These are phyloP conservation scores for Clavispora vitiphila DNA, from an alignment of 805 yeast genomes.

Conservation along the genomic window DNA sequence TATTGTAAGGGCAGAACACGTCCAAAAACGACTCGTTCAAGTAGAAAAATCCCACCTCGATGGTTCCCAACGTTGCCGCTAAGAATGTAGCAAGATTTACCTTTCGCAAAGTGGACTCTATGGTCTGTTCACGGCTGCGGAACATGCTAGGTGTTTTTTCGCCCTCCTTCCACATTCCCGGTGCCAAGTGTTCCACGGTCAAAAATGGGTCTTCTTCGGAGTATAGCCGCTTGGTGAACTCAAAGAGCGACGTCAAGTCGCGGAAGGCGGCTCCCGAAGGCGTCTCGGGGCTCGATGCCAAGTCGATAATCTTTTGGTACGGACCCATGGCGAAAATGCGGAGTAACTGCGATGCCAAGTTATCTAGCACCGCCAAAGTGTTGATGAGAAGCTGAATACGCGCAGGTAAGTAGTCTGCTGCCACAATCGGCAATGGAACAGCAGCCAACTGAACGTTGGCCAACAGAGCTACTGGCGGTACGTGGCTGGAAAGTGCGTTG, in stretches of 20 bases:
- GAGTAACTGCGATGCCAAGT: conserved; percentile 74
- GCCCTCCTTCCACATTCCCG: conserved; percentile 67
- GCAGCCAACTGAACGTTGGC: conserved; percentile 53
- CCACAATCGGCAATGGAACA: conserved; percentile 52
- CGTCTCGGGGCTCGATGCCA: conserved; percentile 61
- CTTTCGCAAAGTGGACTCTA: conserved; percentile 66
- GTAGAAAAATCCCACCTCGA: conserved; percentile 82
- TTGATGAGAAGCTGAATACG: conserved; percentile 62
- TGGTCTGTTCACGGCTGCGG: conserved; percentile 55
- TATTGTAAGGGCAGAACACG: conserved; percentile 77
- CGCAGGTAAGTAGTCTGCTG: conserved; percentile 52
- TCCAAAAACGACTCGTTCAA: conserved; percentile 81
- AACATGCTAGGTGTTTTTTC: conserved; percentile 52
- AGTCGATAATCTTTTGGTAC: conserved; percentile 66
- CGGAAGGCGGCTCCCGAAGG: conserved; percentile 64
- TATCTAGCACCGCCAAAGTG: conserved; percentile 73
- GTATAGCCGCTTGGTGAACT: conserved; percentile 68
- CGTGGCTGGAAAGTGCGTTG: conserved; percentile 35
- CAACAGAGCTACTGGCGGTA: conserved; percentile 30
- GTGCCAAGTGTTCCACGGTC: conserved; percentile 63
- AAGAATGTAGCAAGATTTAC: conserved; percentile 85
- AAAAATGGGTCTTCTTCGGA: conserved; percentile 69
- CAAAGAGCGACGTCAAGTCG: conserved; percentile 69
- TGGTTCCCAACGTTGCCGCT: conserved; percentile 78
- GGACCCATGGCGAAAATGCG: conserved; percentile 69